These are phyloP conservation scores for Hymenoscyphus infarciens DNA, from an alignment of 2,329 filamentous ascomycete species.

Conservation along the genomic window DNA sequence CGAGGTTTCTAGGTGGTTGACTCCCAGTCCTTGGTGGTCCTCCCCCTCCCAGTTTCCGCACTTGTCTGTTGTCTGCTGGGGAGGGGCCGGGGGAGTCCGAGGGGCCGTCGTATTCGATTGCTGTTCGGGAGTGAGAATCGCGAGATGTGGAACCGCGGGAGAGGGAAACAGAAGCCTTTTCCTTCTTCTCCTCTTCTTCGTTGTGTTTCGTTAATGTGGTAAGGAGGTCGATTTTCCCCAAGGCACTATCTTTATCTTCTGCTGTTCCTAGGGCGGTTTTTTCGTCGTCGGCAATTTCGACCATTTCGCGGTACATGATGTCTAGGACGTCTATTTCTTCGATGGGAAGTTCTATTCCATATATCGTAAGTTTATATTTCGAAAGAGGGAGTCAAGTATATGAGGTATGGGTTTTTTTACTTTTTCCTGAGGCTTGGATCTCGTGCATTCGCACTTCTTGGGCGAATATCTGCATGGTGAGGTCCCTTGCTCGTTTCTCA, in stretches of 20 bases:
- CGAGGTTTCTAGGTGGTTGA: slow-evolving; percentile 30
- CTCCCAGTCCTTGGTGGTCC: slow-evolving; percentile 27
- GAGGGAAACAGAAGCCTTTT: slow-evolving; percentile 17
- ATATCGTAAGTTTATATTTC: not conserved
- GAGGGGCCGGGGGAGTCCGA: slow-evolving; percentile 34
- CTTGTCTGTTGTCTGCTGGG: slow-evolving; percentile 31
- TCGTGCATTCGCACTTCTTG: slow-evolving; percentile 13
- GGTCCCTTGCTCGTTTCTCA: slow-evolving; percentile 12
- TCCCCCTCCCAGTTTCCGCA: slow-evolving; percentile 27
- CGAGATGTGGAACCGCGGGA: slow-evolving; percentile 24
- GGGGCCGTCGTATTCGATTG: slow-evolving; percentile 32
- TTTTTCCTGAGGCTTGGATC: not conserved
- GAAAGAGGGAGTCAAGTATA: not conserved
- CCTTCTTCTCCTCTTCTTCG: slow-evolving; percentile 19
- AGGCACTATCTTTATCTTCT: slow-evolving; percentile 3
- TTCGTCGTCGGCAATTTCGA: slow-evolving; percentile 31
- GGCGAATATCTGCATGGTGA: slow-evolving; percentile 15
- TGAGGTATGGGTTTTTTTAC: not conserved
- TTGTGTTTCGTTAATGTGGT: slow-evolving; percentile 25
- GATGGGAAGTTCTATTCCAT: slow-evolving; percentile 20
- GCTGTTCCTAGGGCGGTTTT: slow-evolving; percentile 17
- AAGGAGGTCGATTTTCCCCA: slow-evolving; percentile 21
- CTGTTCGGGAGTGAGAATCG: slow-evolving; percentile 27
- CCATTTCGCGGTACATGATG: slow-evolving; percentile 31
- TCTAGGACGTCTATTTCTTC: slow-evolving; percentile 27